Base-by-base conservation (phyloP, 2,329 filamentous ascomycete genomes). In the Juglanconis juglandina region DNA sequence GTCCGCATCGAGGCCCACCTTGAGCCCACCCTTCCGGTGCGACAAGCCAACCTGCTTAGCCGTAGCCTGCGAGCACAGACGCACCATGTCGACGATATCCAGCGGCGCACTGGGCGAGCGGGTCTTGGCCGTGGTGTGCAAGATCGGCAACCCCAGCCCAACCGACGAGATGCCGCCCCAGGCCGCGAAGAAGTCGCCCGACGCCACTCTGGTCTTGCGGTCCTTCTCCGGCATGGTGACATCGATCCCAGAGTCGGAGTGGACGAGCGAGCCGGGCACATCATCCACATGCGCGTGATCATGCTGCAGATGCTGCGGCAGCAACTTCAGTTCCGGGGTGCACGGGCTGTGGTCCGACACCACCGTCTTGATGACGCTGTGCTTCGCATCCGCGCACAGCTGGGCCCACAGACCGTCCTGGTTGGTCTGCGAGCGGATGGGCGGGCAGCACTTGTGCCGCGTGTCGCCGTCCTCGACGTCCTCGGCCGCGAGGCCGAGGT, bases 131-230 rank as follows among this genome's bases (percentile, higher is more conserved):
- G 92, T 87, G 0, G 91, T 93, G 86, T 93, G 89, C 5, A 99
- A 82, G 65, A 99, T 96, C 4, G 92, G 91, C 4, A 99, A 82
- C 0, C 95, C 95, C 1, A 99, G 84, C 0, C 95, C 95, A 17
- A 99, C 94, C 4, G 90, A 95, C 4, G 91, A 94, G 69, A 99
- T 96, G 13, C 95, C 95, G 57, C 95, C 95, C 95, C 95, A 99
- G 1, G 93, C 93, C 4, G 89, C 87, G 76, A 98, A 95, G 81
- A 99, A 98, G 76, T 98, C 91, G 42, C 95, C 95, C 1, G 74
- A 69, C 9, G 76, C 72, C 32, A 71, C 71, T 5, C 72, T 69
- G 24, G 58, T 68, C 71, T 75, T 68, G 62, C 73, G 73, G 32
- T 56, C n/a, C 7, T 69, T 63, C 9, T 66, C 67, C 3, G 74